Evolutionary conservation across 2,329 filamentous ascomycete genomes (phyloP), one percentile per base, ranked within the genome.

Genomic region (Chaetomium sp.): DNA sequence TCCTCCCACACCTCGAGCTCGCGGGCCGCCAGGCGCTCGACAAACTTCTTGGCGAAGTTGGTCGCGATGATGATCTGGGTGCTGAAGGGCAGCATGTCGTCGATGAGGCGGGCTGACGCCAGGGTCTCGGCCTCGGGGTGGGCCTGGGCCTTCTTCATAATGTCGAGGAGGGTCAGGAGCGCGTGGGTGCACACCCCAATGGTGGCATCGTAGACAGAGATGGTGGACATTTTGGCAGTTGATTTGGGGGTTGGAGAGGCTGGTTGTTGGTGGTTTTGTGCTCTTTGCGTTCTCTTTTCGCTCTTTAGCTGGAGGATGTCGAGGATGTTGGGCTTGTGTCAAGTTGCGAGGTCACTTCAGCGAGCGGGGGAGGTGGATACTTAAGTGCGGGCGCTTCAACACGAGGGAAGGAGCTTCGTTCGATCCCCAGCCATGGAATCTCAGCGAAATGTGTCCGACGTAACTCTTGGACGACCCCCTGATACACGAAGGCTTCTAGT

Each of bases 31-130:
- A 78, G 56, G 45, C 71, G 70, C 66, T 69, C 67, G 38, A 78
- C 49, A 47, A 68, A 64, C 59, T 72, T 71, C 68, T 73, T 73
- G 68, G 69, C 69, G 0, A 70, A 72, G 67, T 74, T 73, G 60
- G 73, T 73, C 8, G 70, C 72, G 33, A 71, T 68, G 59, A 74
- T 72, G 16, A 79, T 69, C 63, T 79, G 77, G 70, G 76, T 76
- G 42, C 58, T 66, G 23, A 80, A 71, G 16, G 76, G 75, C 16
- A 70, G 67, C 74, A 79, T 78, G 71, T 78, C 77, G 1, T 73
- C 70, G 50, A 64, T 49, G 1, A 79, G 71, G 4, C 70, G 65
- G 25, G 72, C 68, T 16, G 62, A 29, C 56, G 70, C 67, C 57
- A 73, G 73, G 9, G 65, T 60, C 60, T 72, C 69, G 23, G 68